phyloP scores from a whole-genome alignment of 2,329 filamentous ascomycete species.

The Botrytis porri region DNA sequence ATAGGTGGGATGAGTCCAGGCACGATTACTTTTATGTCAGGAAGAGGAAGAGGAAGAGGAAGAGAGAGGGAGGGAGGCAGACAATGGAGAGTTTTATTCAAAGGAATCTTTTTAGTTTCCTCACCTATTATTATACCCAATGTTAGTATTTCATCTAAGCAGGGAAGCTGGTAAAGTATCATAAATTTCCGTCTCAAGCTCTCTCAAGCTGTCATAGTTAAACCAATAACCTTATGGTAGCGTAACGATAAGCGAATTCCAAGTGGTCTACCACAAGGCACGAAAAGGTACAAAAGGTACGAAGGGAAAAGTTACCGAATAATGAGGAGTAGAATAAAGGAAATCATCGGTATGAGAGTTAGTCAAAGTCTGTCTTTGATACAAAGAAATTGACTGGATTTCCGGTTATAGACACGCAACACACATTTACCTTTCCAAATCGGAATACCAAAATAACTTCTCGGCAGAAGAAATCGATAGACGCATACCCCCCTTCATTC shows the following conservation, averaged over 20 bases:
- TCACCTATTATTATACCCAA: neutral
- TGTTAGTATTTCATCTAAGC: neutral
- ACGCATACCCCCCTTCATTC: neutral
- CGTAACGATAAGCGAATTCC: constrained; percentile 12
- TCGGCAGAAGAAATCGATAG: neutral
- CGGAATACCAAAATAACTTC: neutral
- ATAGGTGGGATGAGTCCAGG: neutral
- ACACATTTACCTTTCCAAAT: neutral
- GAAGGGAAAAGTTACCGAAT: neutral
- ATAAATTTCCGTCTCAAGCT: neutral
- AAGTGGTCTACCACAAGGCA: neutral
- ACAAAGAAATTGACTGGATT: neutral
- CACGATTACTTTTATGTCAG: neutral
- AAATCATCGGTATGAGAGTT: neutral
- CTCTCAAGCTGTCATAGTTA: neutral
- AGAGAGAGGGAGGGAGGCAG: neutral
- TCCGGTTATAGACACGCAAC: neutral
- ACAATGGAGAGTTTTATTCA: neutral
- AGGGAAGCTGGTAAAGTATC: neutral
- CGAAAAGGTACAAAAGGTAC: neutral
- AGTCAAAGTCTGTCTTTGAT: neutral
- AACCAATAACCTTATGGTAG: neutral
- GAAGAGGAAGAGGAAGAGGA: neutral
- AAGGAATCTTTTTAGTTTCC: neutral
- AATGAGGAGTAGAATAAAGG: neutral